These are phyloP conservation scores for Leccinum disarticulatum DNA, from an alignment of 768 basidiomycete genomes.

Conservation along the genomic window DNA sequence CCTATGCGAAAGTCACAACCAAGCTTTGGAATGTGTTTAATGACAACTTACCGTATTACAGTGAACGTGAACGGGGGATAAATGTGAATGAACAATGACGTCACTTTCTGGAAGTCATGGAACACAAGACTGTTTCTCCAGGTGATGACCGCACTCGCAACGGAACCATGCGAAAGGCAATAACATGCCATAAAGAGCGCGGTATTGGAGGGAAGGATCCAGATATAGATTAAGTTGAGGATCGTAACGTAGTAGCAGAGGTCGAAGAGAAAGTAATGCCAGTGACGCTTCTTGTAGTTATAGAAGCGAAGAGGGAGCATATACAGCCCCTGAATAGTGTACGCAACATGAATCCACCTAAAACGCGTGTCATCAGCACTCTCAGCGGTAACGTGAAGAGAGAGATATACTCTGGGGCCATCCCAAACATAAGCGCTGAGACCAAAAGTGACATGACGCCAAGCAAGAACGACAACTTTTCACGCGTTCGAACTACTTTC, in stretches of 20 bases:
- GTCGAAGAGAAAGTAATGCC: conserved; percentile 94
- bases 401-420: conserved; percentile 70
- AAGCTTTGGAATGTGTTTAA: not conserved
- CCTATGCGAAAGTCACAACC: conserved; percentile 38
- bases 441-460: conserved; percentile 88
- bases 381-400: not conserved
- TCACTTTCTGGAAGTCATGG: conserved; percentile 96
- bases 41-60: conserved; percentile 69
- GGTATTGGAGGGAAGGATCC: conserved; percentile 78
- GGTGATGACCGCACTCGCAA: conserved; percentile 94
- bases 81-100: conserved; percentile 92
- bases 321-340: conserved; percentile 74
- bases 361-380: conserved; percentile 13
- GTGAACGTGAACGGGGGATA: conserved; percentile 91
- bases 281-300: conserved; percentile 87
- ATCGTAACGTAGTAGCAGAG: conserved; percentile 93
- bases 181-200: conserved; percentile 90
- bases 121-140: conserved; percentile 99
- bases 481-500: conserved; percentile 78
- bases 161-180: conserved; percentile 84
- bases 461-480: conserved; percentile 89
- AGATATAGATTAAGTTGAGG: conserved; percentile 89
- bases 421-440: conserved; percentile 85
- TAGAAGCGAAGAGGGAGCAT: conserved; percentile 83
- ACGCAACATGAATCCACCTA: conserved; percentile 87